phyloP scores from a whole-genome alignment of 2,329 filamentous ascomycete species.

The Stemphylium lycopersici region DNA sequence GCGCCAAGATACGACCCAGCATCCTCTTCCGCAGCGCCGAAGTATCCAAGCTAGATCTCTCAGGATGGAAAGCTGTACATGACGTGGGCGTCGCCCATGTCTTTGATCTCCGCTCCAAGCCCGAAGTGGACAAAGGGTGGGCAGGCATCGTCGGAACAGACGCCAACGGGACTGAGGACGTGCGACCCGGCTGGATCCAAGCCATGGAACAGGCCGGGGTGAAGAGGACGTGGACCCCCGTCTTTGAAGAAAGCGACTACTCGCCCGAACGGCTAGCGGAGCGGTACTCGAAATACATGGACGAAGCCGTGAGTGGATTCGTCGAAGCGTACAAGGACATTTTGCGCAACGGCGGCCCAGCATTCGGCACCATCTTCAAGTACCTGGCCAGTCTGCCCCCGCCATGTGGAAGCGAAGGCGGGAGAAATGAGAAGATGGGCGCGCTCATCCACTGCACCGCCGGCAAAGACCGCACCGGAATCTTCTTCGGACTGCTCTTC shows the following conservation, averaged over 20 bases:
- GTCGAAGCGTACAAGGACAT: constrained; percentile 69
- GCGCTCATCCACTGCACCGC: constrained; percentile 75
- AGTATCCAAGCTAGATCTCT: constrained; percentile 48
- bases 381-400: constrained; percentile 58
- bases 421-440: constrained; percentile 47
- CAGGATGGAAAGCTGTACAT: constrained; percentile 34
- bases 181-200: constrained; percentile 33
- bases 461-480: constrained; percentile 78
- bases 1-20: constrained; percentile 55
- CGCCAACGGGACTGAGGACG: constrained; percentile 42
- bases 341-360: constrained; percentile 58
- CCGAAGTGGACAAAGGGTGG: constrained; percentile 60
- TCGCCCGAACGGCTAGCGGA: constrained; percentile 67
- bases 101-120: constrained; percentile 70
- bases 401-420: background rate
- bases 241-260: constrained; percentile 68
- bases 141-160: constrained; percentile 29
- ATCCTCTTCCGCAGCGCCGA: constrained; percentile 73
- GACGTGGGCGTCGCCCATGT: constrained; percentile 66
- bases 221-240: constrained; percentile 65
- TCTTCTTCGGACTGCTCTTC: constrained; percentile 70
- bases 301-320: constrained; percentile 64
- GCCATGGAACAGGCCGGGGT: constrained; percentile 47
- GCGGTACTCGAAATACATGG: constrained; percentile 66
- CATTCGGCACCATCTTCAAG: constrained; percentile 65